These are phyloP conservation scores for Lasiodiplodia sp. DNA, from an alignment of 2,329 filamentous ascomycete species.

Conservation along the genomic window DNA sequence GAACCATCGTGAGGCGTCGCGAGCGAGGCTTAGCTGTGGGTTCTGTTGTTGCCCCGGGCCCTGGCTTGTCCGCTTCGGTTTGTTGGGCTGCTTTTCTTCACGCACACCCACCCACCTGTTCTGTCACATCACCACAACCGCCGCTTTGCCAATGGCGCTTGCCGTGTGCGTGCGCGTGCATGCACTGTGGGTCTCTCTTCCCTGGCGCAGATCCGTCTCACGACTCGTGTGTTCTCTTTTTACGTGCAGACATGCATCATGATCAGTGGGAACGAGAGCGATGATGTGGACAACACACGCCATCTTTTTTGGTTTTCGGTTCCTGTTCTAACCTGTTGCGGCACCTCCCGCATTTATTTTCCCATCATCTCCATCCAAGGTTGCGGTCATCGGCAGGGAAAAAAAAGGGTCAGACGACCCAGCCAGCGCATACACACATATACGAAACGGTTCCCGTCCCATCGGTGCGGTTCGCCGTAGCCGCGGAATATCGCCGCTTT, in stretches of 20 bases:
- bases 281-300: background rate
- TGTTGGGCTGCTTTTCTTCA: background rate
- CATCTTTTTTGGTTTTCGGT: background rate
- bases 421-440: slow-evolving; percentile 1
- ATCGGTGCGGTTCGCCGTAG: background rate
- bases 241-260: slow-evolving; percentile 12
- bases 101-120: background rate
- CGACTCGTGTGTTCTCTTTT: slow-evolving; percentile 1
- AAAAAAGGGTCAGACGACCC: background rate
- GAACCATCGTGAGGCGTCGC: background rate
- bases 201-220: slow-evolving; percentile 13
- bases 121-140: background rate
- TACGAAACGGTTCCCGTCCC: background rate
- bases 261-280: background rate
- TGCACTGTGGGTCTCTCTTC: background rate
- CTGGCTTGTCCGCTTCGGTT: background rate
- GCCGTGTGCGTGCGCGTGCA: background rate
- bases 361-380: background rate
- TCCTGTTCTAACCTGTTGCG: background rate
- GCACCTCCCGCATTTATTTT: background rate
- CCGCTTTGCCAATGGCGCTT: background rate
- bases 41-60: background rate
- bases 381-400: background rate
- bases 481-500: background rate
- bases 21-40: background rate